Base-by-base conservation (phyloP, 2,329 filamentous ascomycete species). In the Neocucurbitaria cava region DNA sequence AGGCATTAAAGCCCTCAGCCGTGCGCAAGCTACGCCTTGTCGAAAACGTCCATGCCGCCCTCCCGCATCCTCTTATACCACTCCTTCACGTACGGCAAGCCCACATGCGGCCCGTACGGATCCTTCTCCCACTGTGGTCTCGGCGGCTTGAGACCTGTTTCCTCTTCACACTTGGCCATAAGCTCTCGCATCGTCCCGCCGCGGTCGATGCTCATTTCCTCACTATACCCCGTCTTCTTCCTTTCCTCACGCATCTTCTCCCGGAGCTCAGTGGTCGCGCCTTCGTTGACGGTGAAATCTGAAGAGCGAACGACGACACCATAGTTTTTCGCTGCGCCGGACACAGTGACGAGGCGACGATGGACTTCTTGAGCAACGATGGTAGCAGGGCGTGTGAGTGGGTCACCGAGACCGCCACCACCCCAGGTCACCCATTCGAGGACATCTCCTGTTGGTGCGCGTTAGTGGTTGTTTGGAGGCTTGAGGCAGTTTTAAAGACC, bases 391-490 rank as follows among this genome's bases (percentile, higher is more conserved):
- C 80, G 73, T 0, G 74, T 77, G 5, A 82, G 66, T 0, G 79
- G 76, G 62, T 82, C 79, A 28, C 80, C 81, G 11, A 82, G 73
- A 1, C 80, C 79, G 20, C 79, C 80, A 24, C 79, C 80, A 41
- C 80, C 79, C 80, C 79, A 82, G 4, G 81, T 82, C 26, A 81
- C 74, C 77, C 77, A 82, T 66, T 82, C 79, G 5, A 82, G 76
- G 1, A 81, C 71, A 54, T 83, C 80, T 11, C 76, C 79, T 73
- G 44, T 18, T 17, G 33, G 11, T 2, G 26, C 38, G 39, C 18
- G 26, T 54, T 40, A 49, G 41, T 17, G 47, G 23, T 13, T 15
- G 15, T 3, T 3, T 23, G 31, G 21, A 17, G 13, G 4, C 3
- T 23, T 15, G 28, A n/a, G 6, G 7, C 6, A 18, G 6, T 21